Conservation (phyloP, 2,329 filamentous ascomycete species). For the Fusarium pseudonygamai region DNA sequence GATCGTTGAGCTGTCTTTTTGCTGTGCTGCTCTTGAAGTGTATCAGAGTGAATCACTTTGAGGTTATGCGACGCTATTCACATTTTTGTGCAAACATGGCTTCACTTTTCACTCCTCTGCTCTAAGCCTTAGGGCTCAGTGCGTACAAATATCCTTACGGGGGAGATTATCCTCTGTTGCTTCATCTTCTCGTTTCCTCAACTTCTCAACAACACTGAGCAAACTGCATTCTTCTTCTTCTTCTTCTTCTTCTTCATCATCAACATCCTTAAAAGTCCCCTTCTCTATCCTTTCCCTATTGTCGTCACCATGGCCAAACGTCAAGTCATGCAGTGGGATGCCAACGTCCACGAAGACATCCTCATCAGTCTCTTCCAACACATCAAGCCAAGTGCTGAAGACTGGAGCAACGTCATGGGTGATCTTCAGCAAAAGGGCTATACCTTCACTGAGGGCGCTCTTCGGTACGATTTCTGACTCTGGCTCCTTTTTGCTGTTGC, state of each 20-base stretch:
- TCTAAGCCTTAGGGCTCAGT: neutral
- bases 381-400: conserved; percentile 45
- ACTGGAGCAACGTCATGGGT: conserved; percentile 51
- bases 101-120: neutral
- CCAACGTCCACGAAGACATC: conserved; percentile 55
- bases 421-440: conserved; percentile 53
- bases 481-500: conserved; percentile 1
- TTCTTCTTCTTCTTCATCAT: neutral
- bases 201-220: neutral
- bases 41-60: neutral
- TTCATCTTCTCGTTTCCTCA: conserved; percentile 1
- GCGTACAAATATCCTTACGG: conserved; percentile 1
- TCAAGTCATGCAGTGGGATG: conserved; percentile 53
- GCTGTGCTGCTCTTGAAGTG: neutral
- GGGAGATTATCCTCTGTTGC: neutral
- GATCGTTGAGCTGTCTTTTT: neutral
- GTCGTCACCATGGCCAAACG: conserved; percentile 42
- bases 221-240: neutral
- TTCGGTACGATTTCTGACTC: conserved; percentile 48
- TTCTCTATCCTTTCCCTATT: neutral
- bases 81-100: neutral
- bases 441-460: conserved; percentile 51
- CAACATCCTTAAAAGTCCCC: neutral
- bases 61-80: neutral
- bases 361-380: conserved; percentile 53